Evolutionary conservation across 2,329 filamentous ascomycete genomes (phyloP), one percentile per base, ranked within the genome.

Genomic region (Hypoxylon sp.): DNA sequence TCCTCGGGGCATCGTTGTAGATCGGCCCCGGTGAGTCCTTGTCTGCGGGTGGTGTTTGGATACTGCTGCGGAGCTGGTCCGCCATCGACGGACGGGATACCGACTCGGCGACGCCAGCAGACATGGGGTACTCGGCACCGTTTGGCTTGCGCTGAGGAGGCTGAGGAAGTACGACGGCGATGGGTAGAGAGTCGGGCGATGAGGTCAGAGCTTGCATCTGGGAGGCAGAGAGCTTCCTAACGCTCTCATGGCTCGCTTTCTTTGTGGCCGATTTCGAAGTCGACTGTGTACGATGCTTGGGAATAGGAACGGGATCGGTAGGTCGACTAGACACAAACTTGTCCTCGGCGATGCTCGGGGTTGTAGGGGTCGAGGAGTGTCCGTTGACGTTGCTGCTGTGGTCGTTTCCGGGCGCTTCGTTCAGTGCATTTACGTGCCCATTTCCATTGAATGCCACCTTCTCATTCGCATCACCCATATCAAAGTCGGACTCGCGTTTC

Each of bases 141-240:
- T 73, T 80, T 77, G 70, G 79, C 73, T 76, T 72, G 66, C 64
- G 73, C 49, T 68, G 73, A 13, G 58, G 72, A 14, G 78, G 75
- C 44, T 64, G 73, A 10, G 54, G 75, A 25, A 78, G 76, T 2
- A 84, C 78, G 13, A 84, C 77, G 1, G 85, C 85, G 0, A 90
- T 77, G 11, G 89, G 88, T 1, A 91, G 79, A 0, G 88, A 90
- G 30, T 88, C 86, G 5, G 87, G 87, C 1, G 85, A 83, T 30
- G 83, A 84, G 13, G 86, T 85, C 65, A 91, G 78, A 66, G 88
- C 85, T 59, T 88, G 85, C 75, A 90, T 89, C 73, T 89, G 86
- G 40, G 82, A 85, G 6, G 86, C 86, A 0, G 88, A 89, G 27
- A 90, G 81, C 40, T 86, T 84, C 61, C 86, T 83, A 51, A 89